Evolutionary conservation across 2,329 filamentous ascomycete genomes (phyloP).

Genomic region (Exophiala bonariae): DNA sequence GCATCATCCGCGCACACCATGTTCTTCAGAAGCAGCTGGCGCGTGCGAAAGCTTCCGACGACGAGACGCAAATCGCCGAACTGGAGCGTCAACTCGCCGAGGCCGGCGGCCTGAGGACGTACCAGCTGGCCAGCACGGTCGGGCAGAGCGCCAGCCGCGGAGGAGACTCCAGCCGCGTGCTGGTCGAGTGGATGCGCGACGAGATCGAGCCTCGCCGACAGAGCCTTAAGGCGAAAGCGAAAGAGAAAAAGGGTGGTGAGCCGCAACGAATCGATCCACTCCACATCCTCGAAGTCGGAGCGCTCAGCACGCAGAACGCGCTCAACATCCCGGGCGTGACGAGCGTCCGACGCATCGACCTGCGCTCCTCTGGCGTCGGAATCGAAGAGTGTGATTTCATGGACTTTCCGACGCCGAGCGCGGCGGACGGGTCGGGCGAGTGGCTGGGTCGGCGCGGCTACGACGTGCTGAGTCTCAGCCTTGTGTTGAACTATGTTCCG

Average conservation of each 20-base stretch:
- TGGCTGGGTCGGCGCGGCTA: constrained; percentile 61
- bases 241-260: neutral
- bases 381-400: constrained; percentile 95
- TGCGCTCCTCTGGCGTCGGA: constrained; percentile 75
- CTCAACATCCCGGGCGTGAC: constrained; percentile 59
- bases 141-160: constrained; percentile 62
- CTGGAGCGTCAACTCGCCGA: constrained; percentile 53
- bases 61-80: constrained; percentile 39
- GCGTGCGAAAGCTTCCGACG: constrained; percentile 49
- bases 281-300: constrained; percentile 83
- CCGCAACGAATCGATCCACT: constrained; percentile 37
- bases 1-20: constrained; percentile 61
- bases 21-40: constrained; percentile 58
- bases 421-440: constrained; percentile 29
- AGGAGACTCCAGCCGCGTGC: constrained; percentile 62
- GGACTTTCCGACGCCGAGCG: constrained; percentile 70
- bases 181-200: constrained; percentile 58
- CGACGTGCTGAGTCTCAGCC: constrained; percentile 85
- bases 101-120: constrained; percentile 60
- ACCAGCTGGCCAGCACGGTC: constrained; percentile 63
- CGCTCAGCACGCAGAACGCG: constrained; percentile 79
- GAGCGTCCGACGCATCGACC: constrained; percentile 67
- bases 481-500: constrained; percentile 94
- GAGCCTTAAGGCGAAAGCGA: neutral
- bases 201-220: constrained; percentile 10